Evolutionary conservation across 768 basidiomycete genomes (phyloP), one percentile per base, ranked within the genome.

Genomic region (Pleurotus ostreatus): DNA sequence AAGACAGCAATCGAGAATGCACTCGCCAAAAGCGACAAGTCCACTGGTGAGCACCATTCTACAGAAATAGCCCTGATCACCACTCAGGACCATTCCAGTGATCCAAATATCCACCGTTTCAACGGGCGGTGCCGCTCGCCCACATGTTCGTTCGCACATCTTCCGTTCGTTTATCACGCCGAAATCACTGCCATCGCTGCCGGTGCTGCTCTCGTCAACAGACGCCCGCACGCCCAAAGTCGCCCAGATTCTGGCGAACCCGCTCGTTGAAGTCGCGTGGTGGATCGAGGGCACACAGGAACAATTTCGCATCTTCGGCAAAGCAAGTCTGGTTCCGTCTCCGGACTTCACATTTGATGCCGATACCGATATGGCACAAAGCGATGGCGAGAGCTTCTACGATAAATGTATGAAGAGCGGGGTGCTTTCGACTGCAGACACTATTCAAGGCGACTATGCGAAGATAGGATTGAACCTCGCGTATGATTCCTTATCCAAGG

Each of bases 211-310:
- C 44, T 74, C 78, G 47, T 81, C 85, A 11, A 90, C 90, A 46
- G 91, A 92, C 70, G 66, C 85, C 46, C 86, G 92, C 22, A 77
- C 84, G 1, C 83, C 84, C 18, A 94, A 94, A 62, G 77, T 82
- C 34, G 46, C 68, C 1, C 85, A 92, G 60, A 70, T 92, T 46
- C 71, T 70, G 20, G 63, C 73, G 38, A 74, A 74, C 55, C 64
- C 76, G 8, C 66, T 73, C 43, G 79, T 85, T 58, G 86, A 93
- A 66, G 60, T 86, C 43, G 81, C 77, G 9, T 93, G 88, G 85
- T 94, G 90, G 89, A 78, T 85, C 52, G 75, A 79, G 26, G 78
- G 79, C 18, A 78, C 82, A 0, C 68, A 78, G 52, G 84, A 89
- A 65, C 92, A 95, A 63, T 92, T 85, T 65, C 84, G 93, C 46